Conservation (phyloP, 495 filamentous ascomycete species). For the Astrothelium macrocarpum region DNA sequence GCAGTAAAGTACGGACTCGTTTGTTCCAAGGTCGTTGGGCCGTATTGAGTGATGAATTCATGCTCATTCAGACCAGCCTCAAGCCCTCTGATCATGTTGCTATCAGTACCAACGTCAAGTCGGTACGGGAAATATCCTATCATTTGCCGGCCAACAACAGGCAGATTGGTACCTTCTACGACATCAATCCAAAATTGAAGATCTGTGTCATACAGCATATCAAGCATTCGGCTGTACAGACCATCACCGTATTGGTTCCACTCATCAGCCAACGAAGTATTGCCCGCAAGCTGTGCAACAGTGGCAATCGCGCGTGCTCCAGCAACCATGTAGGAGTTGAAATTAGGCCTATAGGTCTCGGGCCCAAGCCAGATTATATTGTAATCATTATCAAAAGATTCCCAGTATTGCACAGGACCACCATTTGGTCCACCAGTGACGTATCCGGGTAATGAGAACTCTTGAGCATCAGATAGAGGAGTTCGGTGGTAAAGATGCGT, state of each 20-base stretch:
- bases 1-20: conserved; percentile 35
- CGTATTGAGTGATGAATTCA: conserved; percentile 35
- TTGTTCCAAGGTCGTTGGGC: conserved; percentile 38
- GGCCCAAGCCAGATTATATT: conserved; percentile 32
- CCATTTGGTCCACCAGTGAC: conserved; percentile 28
- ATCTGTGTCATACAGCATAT: conserved; percentile 33
- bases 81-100: conserved; percentile 26
- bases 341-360: conserved; percentile 35
- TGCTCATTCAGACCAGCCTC: conserved; percentile 31
- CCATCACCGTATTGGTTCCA: conserved; percentile 30
- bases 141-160: conserved; percentile 32
- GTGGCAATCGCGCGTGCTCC: conserved; percentile 34
- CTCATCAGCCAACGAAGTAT: conserved; percentile 21
- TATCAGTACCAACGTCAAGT: conserved; percentile 34
- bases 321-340: conserved; percentile 42
- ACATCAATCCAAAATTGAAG: conserved; percentile 40
- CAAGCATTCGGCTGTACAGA: conserved; percentile 32
- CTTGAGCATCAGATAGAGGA: conserved; percentile 39
- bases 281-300: conserved; percentile 28
- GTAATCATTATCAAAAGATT: conserved; percentile 26
- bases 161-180: conserved; percentile 33
- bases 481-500: conserved; percentile 36
- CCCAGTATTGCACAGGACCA: conserved; percentile 20
- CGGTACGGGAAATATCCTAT: conserved; percentile 38
- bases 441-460: conserved; percentile 36